phyloP scores from a whole-genome alignment of 208 protist species.

The Trypanosoma grayi region DNA sequence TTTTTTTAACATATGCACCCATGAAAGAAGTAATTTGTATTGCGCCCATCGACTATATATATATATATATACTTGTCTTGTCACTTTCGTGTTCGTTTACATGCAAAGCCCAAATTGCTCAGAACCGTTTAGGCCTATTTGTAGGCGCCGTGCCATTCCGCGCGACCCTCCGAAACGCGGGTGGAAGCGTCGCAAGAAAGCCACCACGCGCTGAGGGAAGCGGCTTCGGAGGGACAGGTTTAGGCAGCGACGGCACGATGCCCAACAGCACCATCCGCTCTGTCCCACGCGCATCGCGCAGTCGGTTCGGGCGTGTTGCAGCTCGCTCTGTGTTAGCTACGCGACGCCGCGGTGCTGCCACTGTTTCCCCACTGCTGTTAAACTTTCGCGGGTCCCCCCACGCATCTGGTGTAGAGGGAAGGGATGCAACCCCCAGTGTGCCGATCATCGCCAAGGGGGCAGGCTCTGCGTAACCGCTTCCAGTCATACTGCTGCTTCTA shows the following conservation, averaged over 20 bases:
- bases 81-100: no score
- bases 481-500: no score
- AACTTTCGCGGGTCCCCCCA: no score
- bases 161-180: background rate
- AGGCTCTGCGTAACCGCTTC: background rate
- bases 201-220: background rate
- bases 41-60: no score
- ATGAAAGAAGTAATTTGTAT: no score
- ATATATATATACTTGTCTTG: slow-evolving; percentile 2
- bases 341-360: background rate
- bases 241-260: slow-evolving; percentile 10
- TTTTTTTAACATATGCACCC: no score
- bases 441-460: background rate
- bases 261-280: slow-evolving; percentile 15
- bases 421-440: background rate
- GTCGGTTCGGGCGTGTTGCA: background rate
- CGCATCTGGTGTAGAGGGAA: background rate
- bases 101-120: no score
- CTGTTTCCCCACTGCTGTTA: no score
- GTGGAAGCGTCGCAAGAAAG: background rate
- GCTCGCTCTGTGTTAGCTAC: no score
- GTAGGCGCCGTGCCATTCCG: background rate
- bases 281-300: slow-evolving; percentile 2
- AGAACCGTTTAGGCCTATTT: slow-evolving; percentile 22
- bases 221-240: background rate